Conservation (phyloP, 352 stramenopile species). For the Pythium biforme region DNA sequence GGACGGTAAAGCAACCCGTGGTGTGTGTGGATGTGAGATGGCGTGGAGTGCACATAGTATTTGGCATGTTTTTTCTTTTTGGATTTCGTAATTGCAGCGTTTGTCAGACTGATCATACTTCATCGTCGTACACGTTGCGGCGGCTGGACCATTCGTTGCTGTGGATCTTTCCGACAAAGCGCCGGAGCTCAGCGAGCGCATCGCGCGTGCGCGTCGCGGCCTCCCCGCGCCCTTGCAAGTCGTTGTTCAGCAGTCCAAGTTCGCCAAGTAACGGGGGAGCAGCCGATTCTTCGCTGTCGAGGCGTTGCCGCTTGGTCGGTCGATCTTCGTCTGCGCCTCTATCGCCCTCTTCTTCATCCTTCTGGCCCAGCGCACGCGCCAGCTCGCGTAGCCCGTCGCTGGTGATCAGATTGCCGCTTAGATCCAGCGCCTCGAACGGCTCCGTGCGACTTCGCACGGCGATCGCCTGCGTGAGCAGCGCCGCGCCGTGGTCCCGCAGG, state of each 20-base stretch:
- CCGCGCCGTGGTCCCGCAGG: slow-evolving; percentile 54
- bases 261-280: no score
- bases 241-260: slow-evolving; percentile 71
- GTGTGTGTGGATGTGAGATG: no score
- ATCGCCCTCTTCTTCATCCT: slow-evolving; percentile 8
- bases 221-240: slow-evolving; percentile 38
- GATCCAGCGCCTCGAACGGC: slow-evolving; percentile 49
- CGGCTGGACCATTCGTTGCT: slow-evolving; percentile 65
- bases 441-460: slow-evolving; percentile 39
- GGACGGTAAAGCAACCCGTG: no score
- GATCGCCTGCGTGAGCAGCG: slow-evolving; percentile 48
- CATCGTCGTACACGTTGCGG: slow-evolving; percentile 82
- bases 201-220: slow-evolving; percentile 22
- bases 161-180: slow-evolving; percentile 40
- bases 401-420: slow-evolving; percentile 80
- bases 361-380: slow-evolving; percentile 28
- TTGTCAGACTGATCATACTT: slow-evolving; percentile 37
- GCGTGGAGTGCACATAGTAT: no score
- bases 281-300: background rate
- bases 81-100: background rate
- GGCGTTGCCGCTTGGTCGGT: slow-evolving; percentile 35
- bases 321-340: background rate
- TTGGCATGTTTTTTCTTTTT: no score
- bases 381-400: slow-evolving; percentile 42
- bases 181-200: slow-evolving; percentile 32